These are phyloP conservation scores for Arabidopsis arenosa DNA, from an alignment of 345 rosid genomes.

Conservation along the genomic window DNA sequence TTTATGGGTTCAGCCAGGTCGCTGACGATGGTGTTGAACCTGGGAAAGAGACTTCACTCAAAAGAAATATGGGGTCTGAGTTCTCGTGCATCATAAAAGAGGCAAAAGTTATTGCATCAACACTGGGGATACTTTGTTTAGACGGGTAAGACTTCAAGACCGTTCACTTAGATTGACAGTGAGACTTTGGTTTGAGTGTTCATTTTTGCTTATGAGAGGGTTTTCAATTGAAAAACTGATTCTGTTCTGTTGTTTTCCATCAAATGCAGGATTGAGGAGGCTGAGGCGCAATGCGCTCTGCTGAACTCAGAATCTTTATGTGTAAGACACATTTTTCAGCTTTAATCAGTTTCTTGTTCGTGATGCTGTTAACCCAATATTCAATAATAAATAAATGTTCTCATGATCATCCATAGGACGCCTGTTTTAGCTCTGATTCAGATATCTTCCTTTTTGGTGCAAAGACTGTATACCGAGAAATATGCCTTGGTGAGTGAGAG, in stretches of 20 bases:
- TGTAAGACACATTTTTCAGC: conserved; percentile 54
- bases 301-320: conserved; percentile 82
- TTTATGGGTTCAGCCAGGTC: conserved; percentile 52
- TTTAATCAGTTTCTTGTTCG: conserved; percentile 21
- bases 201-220: background rate
- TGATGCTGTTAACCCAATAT: conserved; percentile 16
- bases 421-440: conserved; percentile 92
- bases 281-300: conserved; percentile 93
- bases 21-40: conserved; percentile 50
- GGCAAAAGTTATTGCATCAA: conserved; percentile 74
- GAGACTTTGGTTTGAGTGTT: conserved; percentile 11
- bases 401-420: conserved; percentile 64
- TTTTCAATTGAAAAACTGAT: background rate
- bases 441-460: conserved; percentile 96
- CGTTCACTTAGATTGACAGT: background rate
- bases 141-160: conserved; percentile 65
- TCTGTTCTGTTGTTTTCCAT: conserved; percentile 16
- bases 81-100: conserved; percentile 91
- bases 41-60: conserved; percentile 60
- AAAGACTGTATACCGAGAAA: conserved; percentile 87
- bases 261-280: conserved; percentile 80
- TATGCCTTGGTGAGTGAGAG: conserved; percentile 70
- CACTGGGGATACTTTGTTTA: conserved; percentile 87
- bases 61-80: conserved; percentile 89
- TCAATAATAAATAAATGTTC: background rate